Percentiles rank a stretch among this genome's conserved stretches.
These are phyloP conservation scores for Arachis monticola DNA, from an alignment of 331 rosid species.

Conservation along the genomic window DNA sequence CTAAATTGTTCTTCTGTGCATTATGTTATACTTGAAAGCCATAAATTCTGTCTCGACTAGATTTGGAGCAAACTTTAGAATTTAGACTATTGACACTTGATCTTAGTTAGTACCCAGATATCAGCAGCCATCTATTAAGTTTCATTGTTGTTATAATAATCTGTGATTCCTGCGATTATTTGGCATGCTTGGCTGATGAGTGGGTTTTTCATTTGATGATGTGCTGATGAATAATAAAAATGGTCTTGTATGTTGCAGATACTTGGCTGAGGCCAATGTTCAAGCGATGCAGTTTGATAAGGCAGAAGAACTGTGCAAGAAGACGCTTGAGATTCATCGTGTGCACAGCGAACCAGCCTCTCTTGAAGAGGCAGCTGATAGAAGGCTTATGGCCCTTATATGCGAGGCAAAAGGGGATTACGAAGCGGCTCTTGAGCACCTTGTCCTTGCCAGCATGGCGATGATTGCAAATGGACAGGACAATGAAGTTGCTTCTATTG, in stretches of 20 bases:
- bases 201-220: background rate
- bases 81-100: background rate
- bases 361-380: constrained; percentile 98
- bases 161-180: background rate
- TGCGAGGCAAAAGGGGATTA: constrained; percentile 93
- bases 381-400: constrained; percentile 89
- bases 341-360: constrained; percentile 63
- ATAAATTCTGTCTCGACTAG: background rate
- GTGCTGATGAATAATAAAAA: background rate
- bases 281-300: constrained; percentile 98
- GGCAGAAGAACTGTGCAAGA: constrained; percentile 77
- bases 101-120: background rate
- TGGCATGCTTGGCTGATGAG: background rate
- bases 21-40: no score
- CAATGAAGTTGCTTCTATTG: constrained; percentile 91
- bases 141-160: background rate
- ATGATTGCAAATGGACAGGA: constrained; percentile 96
- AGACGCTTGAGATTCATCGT: no score
- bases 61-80: constrained; percentile 3
- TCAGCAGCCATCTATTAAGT: background rate
- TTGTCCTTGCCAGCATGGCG: constrained; percentile 98
- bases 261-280: constrained; percentile 97
- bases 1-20: background rate
- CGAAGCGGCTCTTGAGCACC: constrained; percentile 91
- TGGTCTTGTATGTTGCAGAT: constrained; percentile 48